Percentiles rank a stretch among this genome's conserved stretches.
Conservation (phyloP, 768 basidiomycete species). For the Melanogaster broomeanus region DNA sequence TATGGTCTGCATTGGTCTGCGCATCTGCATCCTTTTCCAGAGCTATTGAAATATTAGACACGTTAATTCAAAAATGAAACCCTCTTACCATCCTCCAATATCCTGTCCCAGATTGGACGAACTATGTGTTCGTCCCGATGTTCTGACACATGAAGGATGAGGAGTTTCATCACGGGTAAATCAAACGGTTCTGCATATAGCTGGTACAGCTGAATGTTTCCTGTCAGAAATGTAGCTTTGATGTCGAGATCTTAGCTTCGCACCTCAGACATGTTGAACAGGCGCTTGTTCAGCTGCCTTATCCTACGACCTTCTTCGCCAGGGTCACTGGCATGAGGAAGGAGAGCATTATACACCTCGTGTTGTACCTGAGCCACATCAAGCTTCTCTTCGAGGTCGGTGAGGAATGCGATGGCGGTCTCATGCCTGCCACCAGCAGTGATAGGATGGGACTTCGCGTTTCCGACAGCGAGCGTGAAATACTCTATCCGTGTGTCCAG, state of each 20-base stretch:
- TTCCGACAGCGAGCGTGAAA: conserved; percentile 90
- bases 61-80: neutral
- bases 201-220: conserved; percentile 69
- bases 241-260: conserved; percentile 17
- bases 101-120: conserved; percentile 84
- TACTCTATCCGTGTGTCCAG: conserved; percentile 85
- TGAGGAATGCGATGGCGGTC: conserved; percentile 93
- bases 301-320: conserved; percentile 66
- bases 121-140: conserved; percentile 84
- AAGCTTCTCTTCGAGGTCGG: conserved; percentile 91
- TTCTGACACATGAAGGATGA: conserved; percentile 92
- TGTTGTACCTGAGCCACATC: conserved; percentile 97
- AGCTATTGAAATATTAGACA: conserved; percentile 36
- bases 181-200: conserved; percentile 87
- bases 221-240: conserved; percentile 8
- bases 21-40: conserved; percentile 58
- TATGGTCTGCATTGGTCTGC: conserved; percentile 56
- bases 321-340: conserved; percentile 60
- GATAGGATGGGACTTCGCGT: conserved; percentile 93
- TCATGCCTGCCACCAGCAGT: conserved; percentile 77
- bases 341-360: conserved; percentile 77
- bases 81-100: conserved; percentile 75
- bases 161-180: conserved; percentile 77
- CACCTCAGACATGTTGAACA: conserved; percentile 88
- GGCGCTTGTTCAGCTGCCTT: conserved; percentile 51